Conservation (phyloP, 257 asterid species). For the Linaria vulgaris region DNA sequence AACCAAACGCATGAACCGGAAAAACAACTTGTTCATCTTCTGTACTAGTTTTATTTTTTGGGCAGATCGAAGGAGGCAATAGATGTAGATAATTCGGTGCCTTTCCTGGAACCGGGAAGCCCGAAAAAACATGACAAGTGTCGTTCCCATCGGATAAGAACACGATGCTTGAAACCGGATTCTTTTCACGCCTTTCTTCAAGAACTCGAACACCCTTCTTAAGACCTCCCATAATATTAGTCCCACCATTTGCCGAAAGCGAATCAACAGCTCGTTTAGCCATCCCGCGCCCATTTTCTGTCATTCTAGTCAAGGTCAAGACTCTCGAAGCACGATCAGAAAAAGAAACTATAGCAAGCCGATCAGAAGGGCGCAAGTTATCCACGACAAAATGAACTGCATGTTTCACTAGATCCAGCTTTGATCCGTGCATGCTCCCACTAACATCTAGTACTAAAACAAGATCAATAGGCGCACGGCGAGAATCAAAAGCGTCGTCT, state of each 20-base stretch:
- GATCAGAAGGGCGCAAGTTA: conserved; percentile 32
- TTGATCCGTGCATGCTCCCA: conserved; percentile 32
- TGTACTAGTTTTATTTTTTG: neutral
- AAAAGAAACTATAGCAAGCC: conserved; percentile 26
- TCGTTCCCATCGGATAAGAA: conserved; percentile 34
- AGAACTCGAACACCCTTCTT: conserved; percentile 31
- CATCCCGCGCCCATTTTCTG: conserved; percentile 13
- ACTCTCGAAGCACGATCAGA: conserved; percentile 16
- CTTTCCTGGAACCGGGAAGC: neutral
- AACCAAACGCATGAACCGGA: conserved; percentile 26
- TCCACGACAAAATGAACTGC: conserved; percentile 31
- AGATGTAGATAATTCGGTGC: conserved; percentile 2
- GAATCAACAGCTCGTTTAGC: conserved; percentile 19
- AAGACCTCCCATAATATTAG: conserved; percentile 32
- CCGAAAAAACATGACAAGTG: neutral
- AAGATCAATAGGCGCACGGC: conserved; percentile 41
- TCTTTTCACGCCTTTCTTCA: conserved; percentile 22
- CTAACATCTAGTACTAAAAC: conserved; percentile 43
- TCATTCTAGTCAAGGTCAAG: conserved; percentile 24
- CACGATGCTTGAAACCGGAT: conserved; percentile 35
- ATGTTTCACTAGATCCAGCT: conserved; percentile 30
- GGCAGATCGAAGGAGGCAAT: conserved; percentile 23
- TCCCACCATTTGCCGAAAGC: conserved; percentile 14
- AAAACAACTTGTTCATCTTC: neutral
- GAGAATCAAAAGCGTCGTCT: neutral